Evolutionary conservation across 2,329 filamentous ascomycete species (phyloP).

Genomic region (Neopestalotiopsis sp.): DNA sequence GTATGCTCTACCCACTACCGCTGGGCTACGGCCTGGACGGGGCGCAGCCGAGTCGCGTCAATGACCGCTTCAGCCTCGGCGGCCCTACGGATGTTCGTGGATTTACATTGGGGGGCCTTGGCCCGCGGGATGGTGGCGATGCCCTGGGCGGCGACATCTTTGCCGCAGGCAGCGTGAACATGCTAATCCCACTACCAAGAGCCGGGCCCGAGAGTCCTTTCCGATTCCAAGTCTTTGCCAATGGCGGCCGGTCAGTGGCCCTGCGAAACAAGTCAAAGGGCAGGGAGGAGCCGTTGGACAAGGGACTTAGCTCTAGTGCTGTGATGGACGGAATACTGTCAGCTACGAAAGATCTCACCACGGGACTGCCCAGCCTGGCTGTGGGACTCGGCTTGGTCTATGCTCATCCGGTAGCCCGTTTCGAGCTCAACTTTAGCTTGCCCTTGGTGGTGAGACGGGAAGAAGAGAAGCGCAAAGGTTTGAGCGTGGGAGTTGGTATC

Average conservation of each 20-base stretch:
- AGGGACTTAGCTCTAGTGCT: slow-evolving; percentile 44
- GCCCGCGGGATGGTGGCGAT: slow-evolving; percentile 84
- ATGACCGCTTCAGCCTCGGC: slow-evolving; percentile 93
- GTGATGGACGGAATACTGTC: slow-evolving; percentile 59
- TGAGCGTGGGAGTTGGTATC: slow-evolving; percentile 95
- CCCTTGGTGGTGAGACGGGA: slow-evolving; percentile 81
- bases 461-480: slow-evolving; percentile 86
- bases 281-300: slow-evolving; percentile 37
- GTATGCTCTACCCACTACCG: slow-evolving; percentile 82
- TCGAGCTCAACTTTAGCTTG: slow-evolving; percentile 94
- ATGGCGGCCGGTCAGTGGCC: slow-evolving; percentile 83
- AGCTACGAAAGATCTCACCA: slow-evolving; percentile 73
- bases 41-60: slow-evolving; percentile 76
- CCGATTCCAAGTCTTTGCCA: slow-evolving; percentile 88
- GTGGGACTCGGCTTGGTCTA: slow-evolving; percentile 93
- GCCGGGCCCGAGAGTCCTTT: slow-evolving; percentile 83
- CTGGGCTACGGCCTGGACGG: slow-evolving; percentile 58
- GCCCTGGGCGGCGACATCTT: slow-evolving; percentile 91
- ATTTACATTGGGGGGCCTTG: slow-evolving; percentile 87
- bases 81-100: slow-evolving; percentile 94
- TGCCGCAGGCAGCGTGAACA: slow-evolving; percentile 84
- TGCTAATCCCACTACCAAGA: slow-evolving; percentile 84
- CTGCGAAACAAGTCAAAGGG: slow-evolving; percentile 65
- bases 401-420: slow-evolving; percentile 88
- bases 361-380: slow-evolving; percentile 81